phyloP scores from a whole-genome alignment of 768 basidiomycete genomes.

The Termitomyces sp. region DNA sequence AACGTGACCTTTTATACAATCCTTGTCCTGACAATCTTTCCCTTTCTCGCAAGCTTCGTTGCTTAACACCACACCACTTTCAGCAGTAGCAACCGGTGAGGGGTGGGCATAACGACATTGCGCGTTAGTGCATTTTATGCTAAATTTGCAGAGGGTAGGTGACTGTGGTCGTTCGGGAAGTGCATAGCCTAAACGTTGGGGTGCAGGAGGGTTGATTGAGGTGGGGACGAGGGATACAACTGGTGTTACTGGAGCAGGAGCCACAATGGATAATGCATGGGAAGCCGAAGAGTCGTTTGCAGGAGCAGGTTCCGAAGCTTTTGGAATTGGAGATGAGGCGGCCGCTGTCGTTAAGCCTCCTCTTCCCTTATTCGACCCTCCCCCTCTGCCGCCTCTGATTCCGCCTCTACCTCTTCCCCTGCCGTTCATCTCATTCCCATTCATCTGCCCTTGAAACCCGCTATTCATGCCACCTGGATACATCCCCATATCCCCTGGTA shows the following conservation, averaged over 20 bases:
- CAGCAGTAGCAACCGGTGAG: conserved; percentile 92
- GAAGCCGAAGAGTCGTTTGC: conserved; percentile 15
- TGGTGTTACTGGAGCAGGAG: conserved; percentile 21
- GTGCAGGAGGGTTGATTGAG: conserved; percentile 17
- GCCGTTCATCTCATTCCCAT: conserved; percentile 23
- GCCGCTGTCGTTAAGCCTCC: conserved; percentile 31
- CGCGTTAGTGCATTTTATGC: conserved; percentile 85
- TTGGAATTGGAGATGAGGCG: conserved; percentile 21
- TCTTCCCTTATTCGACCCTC: conserved; percentile 44
- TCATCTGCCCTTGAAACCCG: conserved; percentile 32
- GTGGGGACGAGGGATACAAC: conserved; percentile 16
- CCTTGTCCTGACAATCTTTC: conserved; percentile 87
- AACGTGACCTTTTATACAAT: conserved; percentile 89
- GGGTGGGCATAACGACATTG: conserved; percentile 92
- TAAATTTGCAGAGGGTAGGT: conserved; percentile 92
- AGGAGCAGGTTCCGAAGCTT: conserved; percentile 5
- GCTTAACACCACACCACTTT: conserved; percentile 92
- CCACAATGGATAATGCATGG: conserved; percentile 26
- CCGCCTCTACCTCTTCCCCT: conserved; percentile 42
- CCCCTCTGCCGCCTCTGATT: conserved; percentile 37
- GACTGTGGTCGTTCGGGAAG: conserved; percentile 80
- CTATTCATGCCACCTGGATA: conserved; percentile 35
- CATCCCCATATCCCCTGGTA: conserved; percentile 53
- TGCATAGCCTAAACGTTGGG: conserved; percentile 44
- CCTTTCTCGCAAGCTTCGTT: conserved; percentile 91